phyloP scores from a whole-genome alignment of 31 red algal genomes.

The Asparagopsis taxiformis region DNA sequence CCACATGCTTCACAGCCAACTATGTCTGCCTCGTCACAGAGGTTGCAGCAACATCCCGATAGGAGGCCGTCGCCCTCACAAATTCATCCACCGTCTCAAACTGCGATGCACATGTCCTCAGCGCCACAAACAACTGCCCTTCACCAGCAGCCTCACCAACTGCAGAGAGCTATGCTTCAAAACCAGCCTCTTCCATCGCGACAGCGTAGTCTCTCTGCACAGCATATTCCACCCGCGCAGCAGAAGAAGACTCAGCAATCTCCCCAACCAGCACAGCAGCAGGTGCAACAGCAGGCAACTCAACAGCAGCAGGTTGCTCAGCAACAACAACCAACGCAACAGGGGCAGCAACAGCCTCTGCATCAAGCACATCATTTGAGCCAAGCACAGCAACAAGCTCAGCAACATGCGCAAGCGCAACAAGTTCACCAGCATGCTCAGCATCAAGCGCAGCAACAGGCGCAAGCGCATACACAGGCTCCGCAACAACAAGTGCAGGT shows the following conservation, averaged over 20 bases:
- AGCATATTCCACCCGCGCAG: background rate
- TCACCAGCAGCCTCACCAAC: slow-evolving; percentile 6
- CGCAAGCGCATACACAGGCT: slow-evolving; percentile 5
- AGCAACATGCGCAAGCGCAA: no score
- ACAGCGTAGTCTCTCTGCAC: no score
- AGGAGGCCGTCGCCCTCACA: background rate
- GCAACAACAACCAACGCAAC: slow-evolving; percentile 16
- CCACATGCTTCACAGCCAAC: no score
- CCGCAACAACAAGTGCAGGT: slow-evolving; percentile 17
- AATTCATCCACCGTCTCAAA: slow-evolving; percentile 7
- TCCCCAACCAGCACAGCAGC: slow-evolving; percentile 4
- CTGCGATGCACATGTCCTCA: slow-evolving; percentile 7
- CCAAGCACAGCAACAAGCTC: no score
- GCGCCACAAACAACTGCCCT: background rate
- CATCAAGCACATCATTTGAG: background rate
- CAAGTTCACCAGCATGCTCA: background rate
- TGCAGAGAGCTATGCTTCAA: background rate
- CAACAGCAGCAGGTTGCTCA: slow-evolving; percentile 4
- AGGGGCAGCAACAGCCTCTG: no score
- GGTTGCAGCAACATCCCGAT: background rate
- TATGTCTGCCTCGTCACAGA: no score
- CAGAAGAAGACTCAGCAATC: background rate
- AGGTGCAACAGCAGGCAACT: slow-evolving; percentile 4
- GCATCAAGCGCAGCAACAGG: no score
- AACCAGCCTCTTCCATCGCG: no score